Percentiles rank a stretch among this genome's conserved stretches.
Evolutionary conservation across 768 basidiomycete genomes (phyloP).

Genomic region (Termitomyces sp.): DNA sequence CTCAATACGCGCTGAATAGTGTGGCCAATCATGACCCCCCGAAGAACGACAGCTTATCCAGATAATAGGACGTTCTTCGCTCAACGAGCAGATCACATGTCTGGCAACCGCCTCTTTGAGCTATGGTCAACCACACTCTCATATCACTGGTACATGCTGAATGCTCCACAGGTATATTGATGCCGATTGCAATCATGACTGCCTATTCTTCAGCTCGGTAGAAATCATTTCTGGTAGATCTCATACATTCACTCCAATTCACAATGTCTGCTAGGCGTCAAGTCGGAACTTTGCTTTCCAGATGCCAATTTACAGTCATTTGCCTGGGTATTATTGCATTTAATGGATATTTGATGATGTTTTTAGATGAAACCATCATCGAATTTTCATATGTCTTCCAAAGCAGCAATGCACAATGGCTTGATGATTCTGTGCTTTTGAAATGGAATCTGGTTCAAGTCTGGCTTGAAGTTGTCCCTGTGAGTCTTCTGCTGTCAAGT

Average conservation of each 20-base stretch:
- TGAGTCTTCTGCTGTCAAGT: not conserved
- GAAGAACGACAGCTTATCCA: not conserved
- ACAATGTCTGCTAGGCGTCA: not conserved
- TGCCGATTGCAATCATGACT: not conserved
- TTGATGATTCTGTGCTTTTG: not conserved
- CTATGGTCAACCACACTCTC: not conserved
- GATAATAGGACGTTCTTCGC: not conserved
- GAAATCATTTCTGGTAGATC: not conserved
- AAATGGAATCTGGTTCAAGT: not conserved
- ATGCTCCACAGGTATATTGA: not conserved
- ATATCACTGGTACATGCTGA: not conserved
- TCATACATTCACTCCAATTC: not conserved
- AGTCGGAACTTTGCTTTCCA: not conserved
- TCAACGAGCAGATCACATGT: not conserved
- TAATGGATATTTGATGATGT: not conserved
- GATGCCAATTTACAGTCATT: not conserved
- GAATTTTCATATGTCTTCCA: not conserved
- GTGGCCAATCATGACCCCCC: not conserved
- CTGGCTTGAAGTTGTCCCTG: not conserved
- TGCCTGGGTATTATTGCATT: not conserved
- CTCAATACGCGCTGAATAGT: not conserved
- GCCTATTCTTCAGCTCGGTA: not conserved
- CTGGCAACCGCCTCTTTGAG: not conserved
- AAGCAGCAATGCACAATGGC: not conserved
- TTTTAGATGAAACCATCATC: not conserved